Evolutionary conservation across 225 moss, liverwort and hornwort species (phyloP).

Genomic region (Physcomitrium patens): DNA sequence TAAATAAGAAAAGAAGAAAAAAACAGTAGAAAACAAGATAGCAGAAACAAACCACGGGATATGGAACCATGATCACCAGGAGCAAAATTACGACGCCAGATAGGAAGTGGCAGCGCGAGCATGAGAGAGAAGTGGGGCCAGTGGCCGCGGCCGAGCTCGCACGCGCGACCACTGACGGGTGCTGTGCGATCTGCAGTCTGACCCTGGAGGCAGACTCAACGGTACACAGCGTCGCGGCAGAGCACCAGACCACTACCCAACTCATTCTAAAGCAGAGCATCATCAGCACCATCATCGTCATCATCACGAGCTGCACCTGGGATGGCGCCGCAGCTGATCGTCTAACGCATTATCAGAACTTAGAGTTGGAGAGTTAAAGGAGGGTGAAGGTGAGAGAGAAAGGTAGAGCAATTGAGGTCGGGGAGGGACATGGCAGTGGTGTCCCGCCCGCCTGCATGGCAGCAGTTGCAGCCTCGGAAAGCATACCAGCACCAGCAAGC

Average conservation of each 20-base stretch:
- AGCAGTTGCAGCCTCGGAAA: slow-evolving; percentile 33
- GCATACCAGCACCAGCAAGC: slow-evolving; percentile 25
- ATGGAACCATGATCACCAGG: no score
- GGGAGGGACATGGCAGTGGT: slow-evolving; percentile 35
- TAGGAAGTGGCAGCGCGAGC: not conserved
- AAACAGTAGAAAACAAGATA: no score
- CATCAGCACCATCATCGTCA: not conserved
- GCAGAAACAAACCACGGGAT: no score
- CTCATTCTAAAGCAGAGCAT: no score
- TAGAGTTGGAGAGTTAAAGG: not conserved
- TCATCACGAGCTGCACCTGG: slow-evolving; percentile 25
- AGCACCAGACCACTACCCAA: no score
- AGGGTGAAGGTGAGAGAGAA: not conserved
- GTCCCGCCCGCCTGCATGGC: slow-evolving; percentile 40
- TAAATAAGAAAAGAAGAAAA: no score
- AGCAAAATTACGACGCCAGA: no score
- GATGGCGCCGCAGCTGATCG: not conserved
- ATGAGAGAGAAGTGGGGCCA: slow-evolving; percentile 4
- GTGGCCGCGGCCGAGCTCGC: slow-evolving; percentile 25
- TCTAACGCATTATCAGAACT: not conserved
- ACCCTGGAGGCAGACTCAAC: no score
- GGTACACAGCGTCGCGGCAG: no score
- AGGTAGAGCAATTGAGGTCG: no score
- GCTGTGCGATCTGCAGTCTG: no score
- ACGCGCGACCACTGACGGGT: slow-evolving; percentile 45